Evolutionary conservation across 768 basidiomycete genomes (phyloP).

Genomic region (Tremella fuciformis): DNA sequence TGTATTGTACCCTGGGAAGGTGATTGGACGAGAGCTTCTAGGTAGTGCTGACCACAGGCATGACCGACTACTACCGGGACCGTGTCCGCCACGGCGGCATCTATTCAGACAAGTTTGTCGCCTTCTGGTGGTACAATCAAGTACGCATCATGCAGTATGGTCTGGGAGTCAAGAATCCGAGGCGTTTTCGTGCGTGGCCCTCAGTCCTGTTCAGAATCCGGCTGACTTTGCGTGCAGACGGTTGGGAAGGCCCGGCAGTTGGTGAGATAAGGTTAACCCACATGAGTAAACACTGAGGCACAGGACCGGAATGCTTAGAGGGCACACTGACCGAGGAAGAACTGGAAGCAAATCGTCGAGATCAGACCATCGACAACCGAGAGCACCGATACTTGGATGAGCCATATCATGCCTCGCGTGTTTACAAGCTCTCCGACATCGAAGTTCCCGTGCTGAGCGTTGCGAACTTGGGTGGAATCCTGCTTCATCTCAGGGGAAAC

Average conservation of each 20-base stretch:
- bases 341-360: slow-evolving; percentile 21
- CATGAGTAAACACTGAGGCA: not conserved
- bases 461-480: slow-evolving; percentile 41
- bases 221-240: too few relatives aligned
- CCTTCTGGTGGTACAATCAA: slow-evolving; percentile 3
- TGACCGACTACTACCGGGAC: slow-evolving; percentile 4
- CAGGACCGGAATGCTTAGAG: slow-evolving; percentile 1
- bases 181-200: not conserved
- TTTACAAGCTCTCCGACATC: slow-evolving; percentile 35
- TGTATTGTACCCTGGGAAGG: slow-evolving; percentile 11
- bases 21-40: not conserved
- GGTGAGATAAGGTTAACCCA: not conserved
- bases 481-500: slow-evolving; percentile 39
- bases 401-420: slow-evolving; percentile 24
- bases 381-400: slow-evolving; percentile 33
- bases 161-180: not conserved
- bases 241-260: not conserved
- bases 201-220: too few relatives aligned
- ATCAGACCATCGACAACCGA: slow-evolving; percentile 33
- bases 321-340: not conserved
- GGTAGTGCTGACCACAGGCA: not conserved
- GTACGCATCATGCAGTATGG: slow-evolving; percentile 5
- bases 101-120: slow-evolving; percentile 1
- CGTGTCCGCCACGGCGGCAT: slow-evolving; percentile 4
- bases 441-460: slow-evolving; percentile 36